Evolutionary conservation across 257 asterid genomes (phyloP), one percentile per base, ranked within the genome.

Genomic region (Handroanthus guayacan): DNA sequence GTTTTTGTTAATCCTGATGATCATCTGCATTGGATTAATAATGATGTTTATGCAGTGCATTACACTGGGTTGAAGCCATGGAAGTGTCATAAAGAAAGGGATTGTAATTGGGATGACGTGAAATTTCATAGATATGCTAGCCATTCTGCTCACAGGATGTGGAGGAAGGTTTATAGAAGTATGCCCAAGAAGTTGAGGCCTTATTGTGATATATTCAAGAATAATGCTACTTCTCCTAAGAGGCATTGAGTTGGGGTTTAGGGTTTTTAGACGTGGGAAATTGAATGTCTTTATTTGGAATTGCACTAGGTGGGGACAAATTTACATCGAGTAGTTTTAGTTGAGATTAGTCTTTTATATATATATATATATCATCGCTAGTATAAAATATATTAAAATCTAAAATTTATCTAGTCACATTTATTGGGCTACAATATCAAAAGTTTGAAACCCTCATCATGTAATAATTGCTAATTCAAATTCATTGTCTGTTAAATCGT

Each of bases 1-100:
- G 87, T 86, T 5, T 93, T 91, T 14, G 79, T 74, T 9, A 67
- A 67, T 60, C 58, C 31, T 8, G 67, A 69, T 0, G 86, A 82
- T 47, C 64, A 17, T 0, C 34, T 48, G 44, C 90, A 76, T 70
- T 79, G 75, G 61, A 66, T 89, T 14, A 80, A 83, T 0, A 41
- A 76, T 31, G 78, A 86, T 6, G 84, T 83, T 36, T 85, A 84
- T 45, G 90, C 89, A 2, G 76, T 93, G 74, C 98, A 93, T 82
- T 93, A 88, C 80, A 81, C 93, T 0, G 98, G 98, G 0, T 37
- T 91, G 77, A 93, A 93, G 93, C 97, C 98, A 6, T 93, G 98
- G 98, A 89, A 80, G 92, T 93, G 98, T 45, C 54, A 57, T n/a
- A 52, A 82, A 17, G 90, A 87, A 11, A 82, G 77, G 16, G 98